phyloP scores from a whole-genome alignment of 495 filamentous ascomycete species.

The Tetracladium setigerum region DNA sequence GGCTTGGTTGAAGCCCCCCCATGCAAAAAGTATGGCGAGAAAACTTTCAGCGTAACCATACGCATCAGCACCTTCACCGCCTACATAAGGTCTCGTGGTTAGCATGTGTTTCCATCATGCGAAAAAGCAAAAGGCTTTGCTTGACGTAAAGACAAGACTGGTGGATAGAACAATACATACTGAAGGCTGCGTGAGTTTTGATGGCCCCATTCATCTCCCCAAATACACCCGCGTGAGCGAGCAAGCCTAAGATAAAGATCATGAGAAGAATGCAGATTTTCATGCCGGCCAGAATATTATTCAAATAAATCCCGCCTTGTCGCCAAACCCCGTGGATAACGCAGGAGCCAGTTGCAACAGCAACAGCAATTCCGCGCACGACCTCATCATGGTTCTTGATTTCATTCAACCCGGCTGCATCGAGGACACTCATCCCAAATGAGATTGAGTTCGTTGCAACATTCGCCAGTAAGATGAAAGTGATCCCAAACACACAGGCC shows the following conservation, averaged over 20 bases:
- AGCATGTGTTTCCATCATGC: background rate
- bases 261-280: background rate
- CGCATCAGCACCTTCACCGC: background rate
- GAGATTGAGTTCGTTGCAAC: background rate
- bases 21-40: slow-evolving; percentile 29
- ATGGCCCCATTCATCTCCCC: background rate
- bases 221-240: background rate
- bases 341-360: background rate
- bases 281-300: background rate
- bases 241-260: background rate
- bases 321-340: background rate
- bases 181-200: background rate
- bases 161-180: background rate
- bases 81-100: background rate
- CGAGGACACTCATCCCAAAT: background rate
- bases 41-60: slow-evolving; percentile 28
- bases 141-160: background rate
- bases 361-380: background rate
- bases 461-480: background rate
- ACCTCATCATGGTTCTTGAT: background rate
- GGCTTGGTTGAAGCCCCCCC: slow-evolving; percentile 33
- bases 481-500: background rate
- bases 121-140: background rate
- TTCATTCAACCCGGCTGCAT: background rate
- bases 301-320: background rate